phyloP scores from a whole-genome alignment of 768 basidiomycete species.

The Mycena filopes region DNA sequence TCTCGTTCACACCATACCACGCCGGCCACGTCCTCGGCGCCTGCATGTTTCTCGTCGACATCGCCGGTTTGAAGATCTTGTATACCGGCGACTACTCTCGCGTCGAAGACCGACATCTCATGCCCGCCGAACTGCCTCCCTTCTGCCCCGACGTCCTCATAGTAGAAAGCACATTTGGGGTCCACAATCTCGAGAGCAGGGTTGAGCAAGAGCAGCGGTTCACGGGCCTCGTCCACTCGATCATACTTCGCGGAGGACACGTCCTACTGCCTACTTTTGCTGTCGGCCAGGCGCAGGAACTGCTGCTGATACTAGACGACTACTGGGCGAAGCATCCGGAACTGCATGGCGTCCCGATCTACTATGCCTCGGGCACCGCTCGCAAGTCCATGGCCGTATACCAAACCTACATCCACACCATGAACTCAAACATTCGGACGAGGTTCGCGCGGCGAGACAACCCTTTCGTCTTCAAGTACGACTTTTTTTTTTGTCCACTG shows the following conservation, averaged over 20 bases:
- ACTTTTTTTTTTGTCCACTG: conserved; percentile 33
- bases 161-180: conserved; percentile 97
- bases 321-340: conserved; percentile 98
- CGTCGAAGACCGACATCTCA: conserved; percentile 97
- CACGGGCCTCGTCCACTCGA: conserved; percentile 88
- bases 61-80: conserved; percentile 93
- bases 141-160: conserved; percentile 95
- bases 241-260: conserved; percentile 92
- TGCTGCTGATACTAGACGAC: conserved; percentile 94
- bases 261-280: conserved; percentile 95
- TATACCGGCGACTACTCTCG: conserved; percentile 99
- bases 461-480: conserved; percentile 97
- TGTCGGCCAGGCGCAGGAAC: conserved; percentile 94
- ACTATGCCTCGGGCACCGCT: conserved; percentile 95
- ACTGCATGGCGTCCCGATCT: conserved; percentile 93
- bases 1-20: conserved; percentile 97
- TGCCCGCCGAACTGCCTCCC: conserved; percentile 94
- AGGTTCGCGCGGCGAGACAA: conserved; percentile 95
- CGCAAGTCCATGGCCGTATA: conserved; percentile 99
- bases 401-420: conserved; percentile 98
- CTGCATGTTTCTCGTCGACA: conserved; percentile 98
- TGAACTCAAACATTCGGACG: conserved; percentile 94
- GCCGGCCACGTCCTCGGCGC: conserved; percentile 98
- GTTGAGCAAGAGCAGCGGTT: conserved; percentile 97
- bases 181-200: conserved; percentile 89